phyloP scores from a whole-genome alignment of 1,139 yeast species.

The Geotrichum aggregatum region DNA sequence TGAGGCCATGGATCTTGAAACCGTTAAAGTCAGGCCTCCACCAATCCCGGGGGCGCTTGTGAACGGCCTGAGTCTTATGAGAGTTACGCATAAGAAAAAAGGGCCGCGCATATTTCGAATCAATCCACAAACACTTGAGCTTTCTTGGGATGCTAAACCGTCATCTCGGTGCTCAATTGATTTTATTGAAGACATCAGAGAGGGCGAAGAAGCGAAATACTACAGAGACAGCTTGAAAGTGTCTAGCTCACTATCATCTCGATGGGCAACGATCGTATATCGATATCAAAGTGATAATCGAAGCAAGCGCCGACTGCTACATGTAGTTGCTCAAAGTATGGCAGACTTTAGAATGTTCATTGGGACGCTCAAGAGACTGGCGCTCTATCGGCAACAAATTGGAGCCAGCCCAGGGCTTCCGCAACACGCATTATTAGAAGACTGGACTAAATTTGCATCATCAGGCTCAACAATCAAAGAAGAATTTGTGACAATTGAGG shows the following conservation, averaged over 20 bases:
- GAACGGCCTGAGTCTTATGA: constrained; percentile 46
- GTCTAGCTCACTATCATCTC: constrained; percentile 56
- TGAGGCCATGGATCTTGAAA: not conserved
- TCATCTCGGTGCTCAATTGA: constrained; percentile 58
- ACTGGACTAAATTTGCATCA: constrained; percentile 50
- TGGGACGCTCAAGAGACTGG: constrained; percentile 45
- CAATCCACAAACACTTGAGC: constrained; percentile 42
- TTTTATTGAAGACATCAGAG: constrained; percentile 63
- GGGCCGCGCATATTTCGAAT: constrained; percentile 50
- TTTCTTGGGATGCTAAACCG: constrained; percentile 52
- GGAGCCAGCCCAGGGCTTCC: constrained; percentile 54
- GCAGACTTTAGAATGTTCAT: constrained; percentile 58
- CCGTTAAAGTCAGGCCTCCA: not conserved
- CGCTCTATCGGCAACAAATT: constrained; percentile 48
- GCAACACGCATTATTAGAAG: constrained; percentile 52
- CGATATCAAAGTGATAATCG: constrained; percentile 37
- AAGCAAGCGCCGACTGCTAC: constrained; percentile 60
- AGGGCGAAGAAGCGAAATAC: constrained; percentile 68
- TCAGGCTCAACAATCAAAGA: constrained; percentile 37
- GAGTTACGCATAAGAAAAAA: constrained; percentile 67
- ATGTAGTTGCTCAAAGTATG: constrained; percentile 68
- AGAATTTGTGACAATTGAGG: constrained; percentile 56
- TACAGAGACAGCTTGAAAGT: constrained; percentile 81
- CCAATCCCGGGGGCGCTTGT: constrained; percentile 8
- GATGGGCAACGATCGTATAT: constrained; percentile 82